Evolutionary conservation across 176 grass and related monocot genomes (phyloP), one percentile per base, ranked within the genome.

Genomic region (Oryza australiensis): DNA sequence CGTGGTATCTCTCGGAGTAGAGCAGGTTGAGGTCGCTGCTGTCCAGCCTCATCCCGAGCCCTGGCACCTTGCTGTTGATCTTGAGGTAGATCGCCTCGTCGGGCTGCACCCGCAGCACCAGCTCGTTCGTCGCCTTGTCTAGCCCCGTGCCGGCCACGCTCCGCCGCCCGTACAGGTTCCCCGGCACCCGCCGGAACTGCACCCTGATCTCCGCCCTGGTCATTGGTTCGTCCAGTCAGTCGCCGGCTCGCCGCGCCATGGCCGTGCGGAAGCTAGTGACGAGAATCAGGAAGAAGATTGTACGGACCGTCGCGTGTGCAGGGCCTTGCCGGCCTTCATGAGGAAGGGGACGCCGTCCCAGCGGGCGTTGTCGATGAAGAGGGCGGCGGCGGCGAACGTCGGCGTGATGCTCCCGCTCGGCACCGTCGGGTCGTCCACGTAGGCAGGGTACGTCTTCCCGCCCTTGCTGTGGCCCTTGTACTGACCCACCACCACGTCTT

Each of bases 31-130:
- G 90, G 77, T 98, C 79, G 83, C 88, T 84, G 28, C 95, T 83
- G 82, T 92, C 95, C 5, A 97, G 88, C 59, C 95, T 89, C 95
- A 97, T 91, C 22, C 86, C 80, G n/a, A 97, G 75, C 63, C 95
- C 95, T 0, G 92, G 95, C 42, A 97, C 74, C 82, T 97, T 93
- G 81, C 93, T 97, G 82, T 98, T 98, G 86, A 97, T 91, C 82
- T 94, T 98, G 49, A 98, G 88, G 91, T 93, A 98, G 81, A 98
- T 98, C 22, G 90, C 92, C 91, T 98, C 95, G 81, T 98, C 78
- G 3, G 95, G 92, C 89, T 98, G 95, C 53, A 98, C 95, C 30
- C 92, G 84, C 23, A 94, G 91, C 24, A 94, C 86, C 46, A 98
- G 92, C 78, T 94, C 92, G 84, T 98, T 98, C 28, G 92, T 91